These are phyloP conservation scores for Tricholoma saponaceum DNA, from an alignment of 768 basidiomycete species.

Conservation along the genomic window DNA sequence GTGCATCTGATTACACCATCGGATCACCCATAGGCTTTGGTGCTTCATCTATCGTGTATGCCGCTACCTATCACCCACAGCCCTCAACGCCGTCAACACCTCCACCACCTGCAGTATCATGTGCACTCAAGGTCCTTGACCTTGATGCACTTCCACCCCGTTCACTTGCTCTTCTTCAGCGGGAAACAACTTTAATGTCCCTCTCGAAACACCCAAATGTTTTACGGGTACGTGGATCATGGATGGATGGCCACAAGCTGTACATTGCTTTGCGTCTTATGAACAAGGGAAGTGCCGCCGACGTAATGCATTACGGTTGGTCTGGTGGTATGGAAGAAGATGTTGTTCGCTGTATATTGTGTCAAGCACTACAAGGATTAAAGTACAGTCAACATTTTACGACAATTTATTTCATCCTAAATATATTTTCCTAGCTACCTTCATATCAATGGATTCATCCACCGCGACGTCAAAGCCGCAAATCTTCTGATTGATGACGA, in stretches of 20 bases:
- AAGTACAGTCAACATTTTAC: slow-evolving; percentile 46
- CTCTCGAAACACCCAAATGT: slow-evolving; percentile 93
- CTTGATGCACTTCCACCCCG: slow-evolving; percentile 72
- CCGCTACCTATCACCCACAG: slow-evolving; percentile 58
- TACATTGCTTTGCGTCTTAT: slow-evolving; percentile 86
- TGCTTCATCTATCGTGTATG: slow-evolving; percentile 87
- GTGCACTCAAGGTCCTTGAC: slow-evolving; percentile 88
- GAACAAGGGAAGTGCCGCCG: slow-evolving; percentile 83
- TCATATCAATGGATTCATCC: slow-evolving; percentile 88
- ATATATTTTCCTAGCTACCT: slow-evolving; percentile 52
- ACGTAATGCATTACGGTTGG: slow-evolving; percentile 83
- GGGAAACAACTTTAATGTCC: slow-evolving; percentile 91
- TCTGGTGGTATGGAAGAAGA: slow-evolving; percentile 90
- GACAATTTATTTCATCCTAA: background rate
- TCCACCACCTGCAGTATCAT: slow-evolving; percentile 41
- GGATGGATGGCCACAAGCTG: slow-evolving; percentile 81
- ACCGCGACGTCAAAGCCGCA: slow-evolving; percentile 91
- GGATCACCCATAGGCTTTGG: slow-evolving; percentile 85
- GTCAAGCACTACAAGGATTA: slow-evolving; percentile 84
- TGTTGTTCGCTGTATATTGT: slow-evolving; percentile 78
- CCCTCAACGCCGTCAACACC: slow-evolving; percentile 5
- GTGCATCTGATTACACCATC: slow-evolving; percentile 66
- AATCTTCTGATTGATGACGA: slow-evolving; percentile 91
- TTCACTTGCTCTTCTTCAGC: slow-evolving; percentile 68
- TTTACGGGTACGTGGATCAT: slow-evolving; percentile 84